Conservation (phyloP, 176 grass and related monocot species). For the Thinopyrum elongatum region DNA sequence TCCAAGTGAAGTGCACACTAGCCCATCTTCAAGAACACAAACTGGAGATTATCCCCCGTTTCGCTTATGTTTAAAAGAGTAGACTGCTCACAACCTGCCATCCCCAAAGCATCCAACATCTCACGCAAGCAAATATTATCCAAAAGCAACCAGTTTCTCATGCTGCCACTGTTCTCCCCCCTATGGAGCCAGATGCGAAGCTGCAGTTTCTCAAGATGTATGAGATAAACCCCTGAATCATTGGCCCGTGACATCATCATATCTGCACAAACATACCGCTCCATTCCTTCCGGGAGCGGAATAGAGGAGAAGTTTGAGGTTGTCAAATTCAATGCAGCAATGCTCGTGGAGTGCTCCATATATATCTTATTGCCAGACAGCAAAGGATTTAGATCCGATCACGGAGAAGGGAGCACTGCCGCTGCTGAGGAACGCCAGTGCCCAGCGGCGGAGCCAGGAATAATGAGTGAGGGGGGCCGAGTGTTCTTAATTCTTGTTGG, state of each 20-base stretch:
- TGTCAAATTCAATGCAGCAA: neutral
- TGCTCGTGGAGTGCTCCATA: neutral
- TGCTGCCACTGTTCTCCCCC: neutral
- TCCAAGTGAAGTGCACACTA: neutral
- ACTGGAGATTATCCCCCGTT: neutral
- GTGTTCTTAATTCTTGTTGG: too few relatives aligned
- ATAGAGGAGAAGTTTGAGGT: neutral
- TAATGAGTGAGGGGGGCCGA: too few relatives aligned
- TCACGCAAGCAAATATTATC: neutral
- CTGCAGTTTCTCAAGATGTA: neutral
- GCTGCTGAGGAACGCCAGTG: neutral
- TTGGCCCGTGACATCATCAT: neutral
- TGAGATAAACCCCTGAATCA: neutral
- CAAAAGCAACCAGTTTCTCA: neutral
- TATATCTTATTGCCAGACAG: neutral
- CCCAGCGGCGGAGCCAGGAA: too few relatives aligned
- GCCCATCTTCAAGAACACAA: neutral
- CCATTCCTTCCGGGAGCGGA: neutral
- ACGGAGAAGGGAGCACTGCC: neutral
- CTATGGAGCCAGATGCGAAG: neutral
- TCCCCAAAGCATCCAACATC: neutral
- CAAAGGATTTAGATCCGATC: neutral
- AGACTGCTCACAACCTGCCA: neutral
- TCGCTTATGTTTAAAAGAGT: neutral
- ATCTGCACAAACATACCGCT: neutral